Evolutionary conservation across 371 early-diverging fungal species (phyloP), one percentile per base, ranked within the genome.

Genomic region (Polyrhizophydium stewartii): DNA sequence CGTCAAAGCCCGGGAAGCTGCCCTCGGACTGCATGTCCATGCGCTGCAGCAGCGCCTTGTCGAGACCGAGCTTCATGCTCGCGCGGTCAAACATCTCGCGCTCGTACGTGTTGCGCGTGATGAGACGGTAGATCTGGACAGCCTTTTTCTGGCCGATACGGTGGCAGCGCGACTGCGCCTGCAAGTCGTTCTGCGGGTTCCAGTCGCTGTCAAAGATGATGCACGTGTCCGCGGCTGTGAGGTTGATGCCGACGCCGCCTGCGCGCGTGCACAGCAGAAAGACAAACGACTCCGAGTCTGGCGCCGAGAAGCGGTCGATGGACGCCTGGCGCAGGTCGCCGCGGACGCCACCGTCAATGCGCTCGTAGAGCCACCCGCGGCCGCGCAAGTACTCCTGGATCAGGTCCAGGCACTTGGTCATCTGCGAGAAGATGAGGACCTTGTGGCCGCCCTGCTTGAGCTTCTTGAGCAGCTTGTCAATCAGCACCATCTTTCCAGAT

Each of bases 161-260:
- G 76, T 96, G 94, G 60, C 90, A 92, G 60, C 97, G 85, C 17
- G 90, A 91, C 68, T 93, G 90, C 1, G 98, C 98, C 75, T 98
- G 96, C 59, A 95, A 69, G 74, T 98, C 75, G 70, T 92, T 93
- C 73, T 96, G 94, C 22, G 97, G 97, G 73, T 96, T 98, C 94
- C 94, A 96, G 69, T 98, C 97, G 61, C 70, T 65, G 45, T 99
- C 99, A 70, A 95, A 98, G 74, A 99, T 94, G 68, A 99, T 97
- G 30, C 98, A 98, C 0, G 99, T 99, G 73, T 99, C 99, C 0
- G 99, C 99, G 1, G 98, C 99, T 0, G 99, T 98, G 68, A 99
- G 82, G 71, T 99, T 99, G 71, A 99, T 97, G 61, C 99, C 99
- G 31, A 99, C 85, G 12, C 99, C 88, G n/a, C 88, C 87, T 24